Evolutionary conservation across 2,329 filamentous ascomycete genomes (phyloP).

Genomic region (Thelonectria rubi): DNA sequence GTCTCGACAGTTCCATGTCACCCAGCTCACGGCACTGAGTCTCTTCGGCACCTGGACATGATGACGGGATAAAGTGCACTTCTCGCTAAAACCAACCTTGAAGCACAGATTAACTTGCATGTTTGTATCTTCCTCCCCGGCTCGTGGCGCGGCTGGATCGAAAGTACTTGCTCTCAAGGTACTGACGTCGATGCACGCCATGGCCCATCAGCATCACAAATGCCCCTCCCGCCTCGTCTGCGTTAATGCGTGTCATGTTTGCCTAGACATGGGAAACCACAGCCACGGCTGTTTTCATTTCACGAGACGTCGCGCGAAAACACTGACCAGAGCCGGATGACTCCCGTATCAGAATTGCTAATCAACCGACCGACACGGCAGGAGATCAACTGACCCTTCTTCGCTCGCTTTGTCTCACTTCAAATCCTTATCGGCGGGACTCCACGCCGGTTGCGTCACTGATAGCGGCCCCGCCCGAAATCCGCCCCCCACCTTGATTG

Average conservation of each 20-base stretch:
- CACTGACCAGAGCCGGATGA: slow-evolving; percentile 17
- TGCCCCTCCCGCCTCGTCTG: slow-evolving; percentile 3
- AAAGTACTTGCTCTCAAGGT: slow-evolving; percentile 2
- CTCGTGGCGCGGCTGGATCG: neutral
- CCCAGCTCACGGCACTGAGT: too few relatives aligned
- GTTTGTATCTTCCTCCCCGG: slow-evolving; percentile 2
- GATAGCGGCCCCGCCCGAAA: slow-evolving; percentile 12
- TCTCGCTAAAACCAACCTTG: slow-evolving; percentile 8
- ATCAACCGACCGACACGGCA: slow-evolving; percentile 21
- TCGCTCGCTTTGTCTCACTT: slow-evolving; percentile 8
- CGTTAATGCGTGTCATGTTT: slow-evolving; percentile 4
- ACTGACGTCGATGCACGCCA: slow-evolving; percentile 25
- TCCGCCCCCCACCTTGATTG: neutral
- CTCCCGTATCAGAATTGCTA: slow-evolving; percentile 5
- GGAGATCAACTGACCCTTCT: slow-evolving; percentile 19
- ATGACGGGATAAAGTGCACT: slow-evolving; percentile 6
- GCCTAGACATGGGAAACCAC: neutral
- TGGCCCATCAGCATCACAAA: slow-evolving; percentile 4
- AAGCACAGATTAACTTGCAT: neutral
- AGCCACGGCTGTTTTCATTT: neutral
- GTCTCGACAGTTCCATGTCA: too few relatives aligned
- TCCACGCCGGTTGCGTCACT: slow-evolving; percentile 20
- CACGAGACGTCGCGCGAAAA: neutral
- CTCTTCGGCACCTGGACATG: slow-evolving; percentile 24
- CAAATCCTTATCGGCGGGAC: slow-evolving; percentile 13